Evolutionary conservation across 176 grass and related monocot species (phyloP).

Genomic region (Oryza longistaminata): DNA sequence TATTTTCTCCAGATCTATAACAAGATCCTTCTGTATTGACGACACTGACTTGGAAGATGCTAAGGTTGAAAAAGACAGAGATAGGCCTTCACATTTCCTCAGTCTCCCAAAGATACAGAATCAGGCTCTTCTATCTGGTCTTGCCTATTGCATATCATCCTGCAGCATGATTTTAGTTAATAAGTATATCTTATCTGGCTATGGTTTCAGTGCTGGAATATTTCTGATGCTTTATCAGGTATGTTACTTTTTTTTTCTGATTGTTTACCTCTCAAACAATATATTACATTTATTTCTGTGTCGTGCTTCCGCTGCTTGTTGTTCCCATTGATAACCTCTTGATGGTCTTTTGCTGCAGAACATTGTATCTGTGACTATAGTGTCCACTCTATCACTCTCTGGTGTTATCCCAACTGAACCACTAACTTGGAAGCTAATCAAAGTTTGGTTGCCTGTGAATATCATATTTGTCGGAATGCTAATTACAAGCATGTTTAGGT

Average conservation of each 20-base stretch:
- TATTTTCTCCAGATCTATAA: conserved; percentile 55
- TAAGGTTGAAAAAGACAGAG: conserved; percentile 74
- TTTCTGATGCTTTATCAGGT: conserved; percentile 99
- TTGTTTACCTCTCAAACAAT: conserved; percentile 25
- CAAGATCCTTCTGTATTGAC: conserved; percentile 53
- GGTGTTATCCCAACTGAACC: conserved; percentile 78
- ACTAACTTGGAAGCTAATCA: conserved; percentile 83
- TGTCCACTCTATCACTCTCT: conserved; percentile 62
- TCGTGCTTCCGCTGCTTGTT: not conserved
- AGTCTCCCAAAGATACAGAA: conserved; percentile 62
- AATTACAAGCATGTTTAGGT: conserved; percentile 98
- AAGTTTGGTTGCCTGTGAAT: conserved; percentile 94
- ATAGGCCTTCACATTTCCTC: conserved; percentile 39
- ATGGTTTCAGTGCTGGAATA: conserved; percentile 87
- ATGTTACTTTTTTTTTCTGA: conserved; percentile 6
- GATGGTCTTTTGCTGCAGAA: conserved; percentile 68
- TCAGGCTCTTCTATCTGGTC: conserved; percentile 80
- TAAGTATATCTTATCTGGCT: conserved; percentile 84
- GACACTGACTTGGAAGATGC: conserved; percentile 74
- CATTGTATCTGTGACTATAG: conserved; percentile 78
- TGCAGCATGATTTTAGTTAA: conserved; percentile 97
- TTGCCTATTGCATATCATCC: conserved; percentile 90
- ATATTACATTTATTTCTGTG: conserved; percentile 21
- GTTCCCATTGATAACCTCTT: conserved; percentile 4
- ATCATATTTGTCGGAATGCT: conserved; percentile 97